These are phyloP conservation scores for Allium cepa DNA, from an alignment of 106 monocot genomes.

Conservation along the genomic window DNA sequence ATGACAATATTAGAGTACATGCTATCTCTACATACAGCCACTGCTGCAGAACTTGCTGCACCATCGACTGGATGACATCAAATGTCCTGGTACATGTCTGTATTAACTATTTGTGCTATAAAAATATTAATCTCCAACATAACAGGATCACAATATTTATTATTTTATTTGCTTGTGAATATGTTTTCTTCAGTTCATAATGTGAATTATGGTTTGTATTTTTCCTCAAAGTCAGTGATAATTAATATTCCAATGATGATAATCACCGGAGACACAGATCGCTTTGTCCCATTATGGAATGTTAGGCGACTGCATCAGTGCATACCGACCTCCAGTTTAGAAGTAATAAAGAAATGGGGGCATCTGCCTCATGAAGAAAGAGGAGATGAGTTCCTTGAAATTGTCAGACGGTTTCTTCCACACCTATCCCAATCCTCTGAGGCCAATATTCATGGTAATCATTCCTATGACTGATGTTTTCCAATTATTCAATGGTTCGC, in stretches of 20 bases:
- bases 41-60: constrained; percentile 36
- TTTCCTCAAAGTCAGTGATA: too few species aligned
- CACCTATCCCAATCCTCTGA: constrained; percentile 18
- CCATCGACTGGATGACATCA: constrained; percentile 36
- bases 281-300: constrained; percentile 76
- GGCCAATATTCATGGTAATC: too few species aligned
- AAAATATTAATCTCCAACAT: too few species aligned
- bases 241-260: constrained; percentile 48
- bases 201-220: too few species aligned
- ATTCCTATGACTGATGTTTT: too few species aligned
- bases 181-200: too few species aligned
- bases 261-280: constrained; percentile 69
- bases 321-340: constrained; percentile 56
- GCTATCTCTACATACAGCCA: constrained; percentile 50
- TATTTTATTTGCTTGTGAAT: too few species aligned
- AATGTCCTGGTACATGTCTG: constrained; percentile 50
- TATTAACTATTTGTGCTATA: too few species aligned
- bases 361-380: constrained; percentile 88
- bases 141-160: too few species aligned
- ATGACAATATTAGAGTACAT: constrained; percentile 62
- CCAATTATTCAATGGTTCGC: too few species aligned
- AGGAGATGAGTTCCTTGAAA: constrained; percentile 48
- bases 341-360: constrained; percentile 66
- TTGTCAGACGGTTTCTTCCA: constrained; percentile 42
- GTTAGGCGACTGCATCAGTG: constrained; percentile 39